Evolutionary conservation across 139 green algal species (phyloP), one percentile per base, ranked within the genome.

Genomic region (Medakamo hakoo): DNA sequence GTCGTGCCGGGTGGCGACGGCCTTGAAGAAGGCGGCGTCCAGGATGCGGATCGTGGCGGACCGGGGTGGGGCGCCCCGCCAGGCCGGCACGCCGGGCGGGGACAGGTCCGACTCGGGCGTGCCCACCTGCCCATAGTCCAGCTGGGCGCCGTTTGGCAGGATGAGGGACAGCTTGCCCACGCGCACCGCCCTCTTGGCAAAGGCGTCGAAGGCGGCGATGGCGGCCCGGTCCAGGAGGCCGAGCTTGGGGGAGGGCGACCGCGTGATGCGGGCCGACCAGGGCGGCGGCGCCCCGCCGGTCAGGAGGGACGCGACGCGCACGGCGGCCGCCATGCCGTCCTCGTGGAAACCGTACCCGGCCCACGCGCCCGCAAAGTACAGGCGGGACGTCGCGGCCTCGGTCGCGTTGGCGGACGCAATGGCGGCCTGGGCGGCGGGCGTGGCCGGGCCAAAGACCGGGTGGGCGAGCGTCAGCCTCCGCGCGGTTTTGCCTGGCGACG

Each of bases 311-410:
- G 79, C 76, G 0, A 75, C 87, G 3, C 74, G 75, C 25, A 96
- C 74, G 1, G 73, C 85, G 1, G 79, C 72, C 55, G 73, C 74
- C 63, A 98, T 87, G 63, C 90, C 91, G 71, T 98, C 91, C 75
- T 98, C 91, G 68, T 98, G 91, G 75, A 98, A 98, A 20, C 91
- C 91, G 60, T 96, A 97, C 2, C 86, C 80, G 27, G 72, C 79
- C 90, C 88, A 93, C 3, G 89, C 89, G 9, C 86, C 85, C 29
- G 70, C 69, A 57, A 84, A 77, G 60, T 78, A 88, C 30, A 88
- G 31, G n/a, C n/a, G n/a, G n/a, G n/a, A n/a, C n/a, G n/a, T n/a
- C n/a, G n/a, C n/a, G 21, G 72, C 68, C 3, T 76, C 71, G 61
- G 62, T 58, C 30, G 79, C 83, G 63, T 90, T 75, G 55, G 76